phyloP scores from a whole-genome alignment of 2,329 filamentous ascomycete species.

The Kalmusia sp. region DNA sequence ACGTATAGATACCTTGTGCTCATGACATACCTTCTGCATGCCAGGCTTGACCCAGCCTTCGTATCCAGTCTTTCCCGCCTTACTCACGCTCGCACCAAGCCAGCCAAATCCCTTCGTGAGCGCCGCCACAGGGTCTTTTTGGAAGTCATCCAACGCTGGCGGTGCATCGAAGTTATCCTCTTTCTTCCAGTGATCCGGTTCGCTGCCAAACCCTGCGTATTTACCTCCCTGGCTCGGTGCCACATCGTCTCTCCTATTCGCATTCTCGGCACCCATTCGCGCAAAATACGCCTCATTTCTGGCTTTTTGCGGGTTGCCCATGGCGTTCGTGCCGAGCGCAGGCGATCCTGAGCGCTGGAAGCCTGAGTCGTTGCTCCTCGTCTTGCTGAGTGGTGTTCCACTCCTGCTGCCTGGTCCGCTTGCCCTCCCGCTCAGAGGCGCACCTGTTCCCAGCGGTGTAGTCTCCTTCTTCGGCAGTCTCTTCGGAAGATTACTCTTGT shows the following conservation, averaged over 20 bases:
- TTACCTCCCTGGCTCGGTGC: conserved; percentile 92
- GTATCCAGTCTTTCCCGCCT: conserved; percentile 90
- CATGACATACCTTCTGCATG: conserved; percentile 74
- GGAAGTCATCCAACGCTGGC: conserved; percentile 83
- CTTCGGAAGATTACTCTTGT: conserved; percentile 70
- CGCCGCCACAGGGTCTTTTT: conserved; percentile 87
- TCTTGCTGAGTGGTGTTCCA: conserved; percentile 48
- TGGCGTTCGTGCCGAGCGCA: conserved; percentile 46
- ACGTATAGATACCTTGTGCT: not conserved
- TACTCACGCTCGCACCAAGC: conserved; percentile 86
- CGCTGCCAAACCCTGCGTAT: conserved; percentile 88
- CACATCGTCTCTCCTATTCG: conserved; percentile 73
- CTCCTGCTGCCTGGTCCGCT: conserved; percentile 46
- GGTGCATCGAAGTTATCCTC: conserved; percentile 54
- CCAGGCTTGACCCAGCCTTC: conserved; percentile 92
- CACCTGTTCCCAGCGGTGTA: conserved; percentile 27
- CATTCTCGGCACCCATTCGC: conserved; percentile 82
- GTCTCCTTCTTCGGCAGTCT: conserved; percentile 43
- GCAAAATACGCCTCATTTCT: conserved; percentile 91
- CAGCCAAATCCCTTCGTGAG: conserved; percentile 93
- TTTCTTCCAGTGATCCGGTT: conserved; percentile 62
- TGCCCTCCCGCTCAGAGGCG: conserved; percentile 40
- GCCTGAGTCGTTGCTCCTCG: conserved; percentile 38
- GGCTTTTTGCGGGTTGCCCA: conserved; percentile 56
- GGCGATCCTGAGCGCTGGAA: conserved; percentile 45